Conservation (phyloP, 2,329 filamentous ascomycete genomes). For the Diaporthe eres region DNA sequence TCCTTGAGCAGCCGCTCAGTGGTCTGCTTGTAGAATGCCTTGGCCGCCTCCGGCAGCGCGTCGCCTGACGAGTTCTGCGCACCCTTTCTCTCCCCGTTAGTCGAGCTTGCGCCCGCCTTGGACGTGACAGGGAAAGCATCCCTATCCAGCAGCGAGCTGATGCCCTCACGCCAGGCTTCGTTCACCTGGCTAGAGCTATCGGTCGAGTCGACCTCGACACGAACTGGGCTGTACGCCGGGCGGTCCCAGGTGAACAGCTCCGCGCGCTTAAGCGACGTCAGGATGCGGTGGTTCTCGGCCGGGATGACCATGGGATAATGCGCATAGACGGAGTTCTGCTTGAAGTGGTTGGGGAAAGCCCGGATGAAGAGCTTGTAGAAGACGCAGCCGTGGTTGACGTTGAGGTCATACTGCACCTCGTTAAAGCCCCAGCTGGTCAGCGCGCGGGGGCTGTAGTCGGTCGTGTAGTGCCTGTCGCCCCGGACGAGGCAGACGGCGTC, state of each 20-base stretch:
- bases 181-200: conserved; percentile 73
- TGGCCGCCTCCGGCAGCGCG: conserved; percentile 74
- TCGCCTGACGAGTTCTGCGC: conserved; percentile 53
- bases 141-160: conserved; percentile 73
- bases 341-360: conserved; percentile 86
- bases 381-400: conserved; percentile 83
- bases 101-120: too few species aligned
- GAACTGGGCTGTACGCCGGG: conserved; percentile 65
- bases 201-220: conserved; percentile 72
- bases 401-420: conserved; percentile 79
- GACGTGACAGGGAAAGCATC: conserved; percentile 74
- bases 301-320: conserved; percentile 83
- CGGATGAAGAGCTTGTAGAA: conserved; percentile 88
- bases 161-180: conserved; percentile 73
- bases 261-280: conserved; percentile 76
- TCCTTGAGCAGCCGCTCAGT: conserved; percentile 73
- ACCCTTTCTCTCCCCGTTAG: background rate
- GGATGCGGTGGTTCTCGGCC: conserved; percentile 78
- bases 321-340: conserved; percentile 82
- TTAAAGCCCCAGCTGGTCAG: conserved; percentile 89
- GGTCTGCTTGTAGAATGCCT: conserved; percentile 76
- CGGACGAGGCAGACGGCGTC: conserved; percentile 85
- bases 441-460: conserved; percentile 80
- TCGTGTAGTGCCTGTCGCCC: conserved; percentile 84
- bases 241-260: conserved; percentile 79